Percentiles rank a stretch among this genome's conserved stretches.
phyloP scores from a whole-genome alignment of 140 eudicot species.

The Cichorium intybus region DNA sequence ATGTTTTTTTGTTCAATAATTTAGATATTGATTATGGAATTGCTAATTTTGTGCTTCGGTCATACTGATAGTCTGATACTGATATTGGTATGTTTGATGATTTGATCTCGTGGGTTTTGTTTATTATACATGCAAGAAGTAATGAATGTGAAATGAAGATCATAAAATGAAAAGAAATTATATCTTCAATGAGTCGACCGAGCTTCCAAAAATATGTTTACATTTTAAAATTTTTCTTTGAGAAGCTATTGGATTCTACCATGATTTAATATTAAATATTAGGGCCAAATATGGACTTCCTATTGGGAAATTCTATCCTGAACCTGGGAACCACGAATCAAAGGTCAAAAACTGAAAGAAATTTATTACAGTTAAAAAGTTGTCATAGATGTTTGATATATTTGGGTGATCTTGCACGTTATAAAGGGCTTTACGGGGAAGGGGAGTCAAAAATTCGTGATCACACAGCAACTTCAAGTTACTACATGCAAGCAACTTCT shows the following conservation, averaged over 20 bases:
- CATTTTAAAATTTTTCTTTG: constrained; percentile 64
- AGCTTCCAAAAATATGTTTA: constrained; percentile 51
- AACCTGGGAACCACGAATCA: constrained; percentile 28
- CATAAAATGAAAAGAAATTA: background rate
- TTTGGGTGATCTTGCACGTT: constrained; percentile 73
- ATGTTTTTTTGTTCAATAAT: background rate
- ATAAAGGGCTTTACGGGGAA: constrained; percentile 65
- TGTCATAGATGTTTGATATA: constrained; percentile 67
- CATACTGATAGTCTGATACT: no score
- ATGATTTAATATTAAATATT: constrained; percentile 54
- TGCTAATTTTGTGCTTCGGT: background rate
- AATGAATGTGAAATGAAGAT: constrained; percentile 18
- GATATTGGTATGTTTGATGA: background rate
- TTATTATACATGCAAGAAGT: no score
- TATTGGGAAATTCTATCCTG: constrained; percentile 51
- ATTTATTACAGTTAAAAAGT: constrained; percentile 37
- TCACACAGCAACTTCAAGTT: constrained; percentile 69
- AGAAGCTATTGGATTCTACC: constrained; percentile 68
- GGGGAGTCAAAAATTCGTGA: no score
- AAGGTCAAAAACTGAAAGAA: constrained; percentile 47
- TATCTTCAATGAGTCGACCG: constrained; percentile 14
- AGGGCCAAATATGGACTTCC: constrained; percentile 59
- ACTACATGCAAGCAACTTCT: constrained; percentile 63
- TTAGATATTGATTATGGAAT: constrained; percentile 10
- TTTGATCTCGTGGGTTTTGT: background rate